Percentiles rank a stretch among this genome's conserved stretches.
Conservation (phyloP, 306 rosid genomes). For the Quercus wislizeni region DNA sequence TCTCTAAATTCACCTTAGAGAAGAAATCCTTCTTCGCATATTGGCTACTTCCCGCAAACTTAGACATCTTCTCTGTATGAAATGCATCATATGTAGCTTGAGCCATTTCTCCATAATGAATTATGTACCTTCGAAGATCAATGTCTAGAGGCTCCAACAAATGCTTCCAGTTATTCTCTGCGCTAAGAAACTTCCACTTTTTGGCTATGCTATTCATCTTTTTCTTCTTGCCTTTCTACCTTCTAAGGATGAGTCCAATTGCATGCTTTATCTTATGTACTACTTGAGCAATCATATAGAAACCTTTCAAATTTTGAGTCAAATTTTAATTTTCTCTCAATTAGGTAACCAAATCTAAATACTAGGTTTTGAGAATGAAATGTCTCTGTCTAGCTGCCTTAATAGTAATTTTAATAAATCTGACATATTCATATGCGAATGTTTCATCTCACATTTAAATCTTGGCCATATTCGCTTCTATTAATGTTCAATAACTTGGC, state of each 20-base stretch:
- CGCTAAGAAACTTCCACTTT: constrained; percentile 48
- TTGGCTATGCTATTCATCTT: constrained; percentile 40
- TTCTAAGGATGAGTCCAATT: background rate
- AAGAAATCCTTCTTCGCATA: constrained; percentile 46
- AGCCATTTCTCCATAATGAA: constrained; percentile 67
- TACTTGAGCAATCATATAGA: background rate
- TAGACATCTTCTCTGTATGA: constrained; percentile 48
- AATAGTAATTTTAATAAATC: no score
- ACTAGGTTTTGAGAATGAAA: background rate
- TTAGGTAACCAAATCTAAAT: background rate
- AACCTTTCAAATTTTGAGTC: no score
- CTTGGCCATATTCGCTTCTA: no score
- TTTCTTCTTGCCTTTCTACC: constrained; percentile 22
- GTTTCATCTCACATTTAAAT: background rate
- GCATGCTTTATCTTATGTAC: constrained; percentile 29
- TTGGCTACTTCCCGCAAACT: constrained; percentile 50
- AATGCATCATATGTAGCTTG: constrained; percentile 73
- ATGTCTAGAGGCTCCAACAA: constrained; percentile 55
- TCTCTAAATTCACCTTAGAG: constrained; percentile 42
- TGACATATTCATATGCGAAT: no score
- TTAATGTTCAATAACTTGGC: no score
- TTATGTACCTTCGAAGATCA: constrained; percentile 58
- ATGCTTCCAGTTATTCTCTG: constrained; percentile 47
- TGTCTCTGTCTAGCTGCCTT: no score
- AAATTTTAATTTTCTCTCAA: no score